A percentile compares a stretch with the other conserved stretches of the same genome.
Conservation (phyloP, 2,329 filamentous ascomycete species). For the Fusarium gaditjirri region DNA sequence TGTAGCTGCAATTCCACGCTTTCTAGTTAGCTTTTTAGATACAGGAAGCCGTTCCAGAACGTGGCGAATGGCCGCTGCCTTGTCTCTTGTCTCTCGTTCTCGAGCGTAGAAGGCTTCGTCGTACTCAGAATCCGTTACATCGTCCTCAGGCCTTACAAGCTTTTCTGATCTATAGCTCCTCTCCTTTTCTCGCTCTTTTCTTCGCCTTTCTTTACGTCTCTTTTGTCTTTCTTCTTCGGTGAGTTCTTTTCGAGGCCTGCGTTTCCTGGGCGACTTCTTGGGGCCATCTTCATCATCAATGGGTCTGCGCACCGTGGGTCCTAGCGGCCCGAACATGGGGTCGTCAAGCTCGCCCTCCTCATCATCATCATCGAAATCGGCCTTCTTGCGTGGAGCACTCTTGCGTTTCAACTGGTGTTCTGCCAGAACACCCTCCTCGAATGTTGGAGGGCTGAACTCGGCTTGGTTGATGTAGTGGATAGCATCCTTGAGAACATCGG, state of each 20-base stretch:
- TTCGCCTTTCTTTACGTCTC: constrained; percentile 68
- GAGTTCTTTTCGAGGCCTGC: constrained; percentile 61
- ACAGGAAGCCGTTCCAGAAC: neutral
- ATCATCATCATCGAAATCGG: constrained; percentile 78
- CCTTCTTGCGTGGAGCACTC: constrained; percentile 63
- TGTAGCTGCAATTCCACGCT: constrained; percentile 33
- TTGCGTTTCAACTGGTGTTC: constrained; percentile 84
- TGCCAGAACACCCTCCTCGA: constrained; percentile 79
- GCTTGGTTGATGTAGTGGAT: constrained; percentile 80
- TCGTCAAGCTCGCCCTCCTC: constrained; percentile 65
- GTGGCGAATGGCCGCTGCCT: neutral
- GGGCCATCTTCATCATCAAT: constrained; percentile 69
- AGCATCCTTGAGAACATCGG: constrained; percentile 73
- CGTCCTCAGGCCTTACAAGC: constrained; percentile 85
- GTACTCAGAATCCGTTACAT: constrained; percentile 84
- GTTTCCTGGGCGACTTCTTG: constrained; percentile 52
- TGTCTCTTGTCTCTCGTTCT: constrained; percentile 64
- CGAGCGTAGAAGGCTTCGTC: constrained; percentile 78
- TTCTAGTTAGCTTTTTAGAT: constrained; percentile 46
- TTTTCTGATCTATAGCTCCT: constrained; percentile 85
- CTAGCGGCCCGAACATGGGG: constrained; percentile 76
- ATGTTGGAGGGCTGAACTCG: constrained; percentile 80
- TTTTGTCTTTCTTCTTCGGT: constrained; percentile 74
- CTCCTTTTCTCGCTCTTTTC: constrained; percentile 80
- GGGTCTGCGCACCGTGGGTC: constrained; percentile 67